Evolutionary conservation across 1,284 basidiomycete genomes (phyloP), one percentile per base, ranked within the genome.

Genomic region (Austropuccinia psidii): DNA sequence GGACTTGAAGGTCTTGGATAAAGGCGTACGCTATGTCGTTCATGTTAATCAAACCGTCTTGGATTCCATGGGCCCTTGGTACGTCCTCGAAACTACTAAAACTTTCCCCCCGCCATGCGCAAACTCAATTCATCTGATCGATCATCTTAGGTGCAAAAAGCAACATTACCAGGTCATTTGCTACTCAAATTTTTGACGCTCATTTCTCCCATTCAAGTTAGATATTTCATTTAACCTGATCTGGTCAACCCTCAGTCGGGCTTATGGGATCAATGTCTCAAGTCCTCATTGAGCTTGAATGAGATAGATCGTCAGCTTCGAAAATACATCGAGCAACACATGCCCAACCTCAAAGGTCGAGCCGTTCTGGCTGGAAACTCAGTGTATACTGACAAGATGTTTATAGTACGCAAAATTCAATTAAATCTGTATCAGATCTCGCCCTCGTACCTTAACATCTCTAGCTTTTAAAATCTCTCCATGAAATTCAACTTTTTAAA

Each of bases 301-400:
- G 58, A 64, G 55, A 60, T 64, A 24, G 69, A 73, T 21, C 69
- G 47, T 37, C 31, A 43, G 21, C 31, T 73, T 35, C 49, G 57
- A 4, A 17, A 45, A 15, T 73, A 73, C 49, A 52, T 81, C 5
- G 77, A 79, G 8, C 41, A 49, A 0, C 73, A 76, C 37, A 75
- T 76, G 47, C 43, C 75, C 29, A 27, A 49, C 24, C 43, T 33
- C 35, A 8, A 54, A 73, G 69, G 69, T 13, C 47, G 55, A 3
- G 80, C 79, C 15, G 77, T 77, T 37, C 74, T 81, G 2, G 80
- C 80, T 3, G 80, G 80, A 6, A 80, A 77, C 75, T 78, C 79
- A 0, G 80, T 81, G 1, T 79, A 81, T 73, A 79, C 79, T 0
- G 80, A 81, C 67, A 80, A 80, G 65, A 74, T 72, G 13, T 81